phyloP scores from a whole-genome alignment of 2,329 filamentous ascomycete species.

The Bipolaris sorokiniana region DNA sequence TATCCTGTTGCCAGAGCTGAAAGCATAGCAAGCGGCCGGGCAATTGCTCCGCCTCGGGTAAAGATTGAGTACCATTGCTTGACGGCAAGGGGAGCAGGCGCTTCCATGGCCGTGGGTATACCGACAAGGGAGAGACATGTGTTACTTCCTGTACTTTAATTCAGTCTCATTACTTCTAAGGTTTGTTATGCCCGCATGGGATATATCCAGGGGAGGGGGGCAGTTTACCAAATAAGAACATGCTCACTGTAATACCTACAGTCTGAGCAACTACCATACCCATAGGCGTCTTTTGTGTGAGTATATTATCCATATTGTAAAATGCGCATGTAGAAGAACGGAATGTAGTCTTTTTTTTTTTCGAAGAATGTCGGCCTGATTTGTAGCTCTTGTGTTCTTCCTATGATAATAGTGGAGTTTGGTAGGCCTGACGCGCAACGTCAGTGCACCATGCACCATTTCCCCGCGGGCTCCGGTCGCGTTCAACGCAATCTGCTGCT shows the following conservation, averaged over 20 bases:
- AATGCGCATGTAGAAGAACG: not conserved
- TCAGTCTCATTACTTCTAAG: not conserved
- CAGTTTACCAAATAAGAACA: conserved; percentile 52
- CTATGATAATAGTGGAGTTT: not conserved
- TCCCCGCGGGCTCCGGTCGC: conserved; percentile 10
- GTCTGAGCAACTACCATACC: conserved; percentile 57
- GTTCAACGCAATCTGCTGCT: not conserved
- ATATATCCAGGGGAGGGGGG: not conserved
- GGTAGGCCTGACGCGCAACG: conserved; percentile 5
- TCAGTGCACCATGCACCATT: not conserved
- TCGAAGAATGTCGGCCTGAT: not conserved
- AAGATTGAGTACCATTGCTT: conserved; percentile 61
- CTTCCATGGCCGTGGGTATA: conserved; percentile 62
- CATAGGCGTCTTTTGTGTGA: conserved; percentile 33
- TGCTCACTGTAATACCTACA: conserved; percentile 59
- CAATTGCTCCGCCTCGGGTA: conserved; percentile 48
- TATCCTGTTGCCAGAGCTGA: conserved; percentile 54
- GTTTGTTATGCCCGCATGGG: not conserved
- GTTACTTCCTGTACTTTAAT: conserved; percentile 1
- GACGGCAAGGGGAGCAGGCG: conserved; percentile 62
- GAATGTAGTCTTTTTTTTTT: not conserved
- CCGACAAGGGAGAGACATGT: conserved; percentile 49
- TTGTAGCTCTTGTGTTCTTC: not conserved
- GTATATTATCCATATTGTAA: conserved; percentile 27
- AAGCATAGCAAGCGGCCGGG: conserved; percentile 51